Percentiles rank a stretch among this genome's conserved stretches.
These are phyloP conservation scores for Rubia peregrina DNA, from an alignment of 305 asterid genomes.

Conservation along the genomic window DNA sequence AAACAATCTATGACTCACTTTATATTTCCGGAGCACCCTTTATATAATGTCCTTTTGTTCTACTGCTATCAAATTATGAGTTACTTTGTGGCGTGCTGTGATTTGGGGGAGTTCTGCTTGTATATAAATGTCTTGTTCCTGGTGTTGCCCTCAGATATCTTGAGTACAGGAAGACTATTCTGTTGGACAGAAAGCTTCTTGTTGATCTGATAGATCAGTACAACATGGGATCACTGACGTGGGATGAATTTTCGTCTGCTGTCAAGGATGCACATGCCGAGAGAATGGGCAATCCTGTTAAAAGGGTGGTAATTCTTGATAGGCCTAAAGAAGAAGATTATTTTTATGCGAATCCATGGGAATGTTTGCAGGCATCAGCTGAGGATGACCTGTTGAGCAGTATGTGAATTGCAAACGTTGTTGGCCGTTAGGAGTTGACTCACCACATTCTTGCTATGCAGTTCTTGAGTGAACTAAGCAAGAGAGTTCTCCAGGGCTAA, in stretches of 20 bases:
- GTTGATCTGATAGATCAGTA: slow-evolving; percentile 11
- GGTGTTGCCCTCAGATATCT: slow-evolving; percentile 5
- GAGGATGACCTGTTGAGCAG: neutral
- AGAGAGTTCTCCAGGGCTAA: slow-evolving; percentile 1
- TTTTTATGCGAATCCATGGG: slow-evolving; percentile 84
- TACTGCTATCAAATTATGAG: no score
- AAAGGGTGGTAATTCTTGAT: slow-evolving; percentile 20
- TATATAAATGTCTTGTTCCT: neutral
- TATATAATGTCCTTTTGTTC: slow-evolving; percentile 10
- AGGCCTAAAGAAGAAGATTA: slow-evolving; percentile 98
- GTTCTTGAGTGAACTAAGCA: neutral
- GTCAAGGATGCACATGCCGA: slow-evolving; percentile 36
- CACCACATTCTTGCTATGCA: neutral
- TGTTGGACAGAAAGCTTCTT: slow-evolving; percentile 10
- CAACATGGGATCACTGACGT: slow-evolving; percentile 6
- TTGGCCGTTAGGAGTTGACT: neutral
- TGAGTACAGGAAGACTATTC: slow-evolving; percentile 7
- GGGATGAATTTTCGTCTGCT: slow-evolving; percentile 11
- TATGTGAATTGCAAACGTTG: neutral
- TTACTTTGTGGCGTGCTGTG: neutral
- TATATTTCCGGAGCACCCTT: neutral
- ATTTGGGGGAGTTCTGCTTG: neutral
- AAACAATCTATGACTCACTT: neutral
- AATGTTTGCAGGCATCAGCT: slow-evolving; percentile 30
- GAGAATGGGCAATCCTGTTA: slow-evolving; percentile 42